phyloP scores from a whole-genome alignment of 2,329 filamentous ascomycete species.

The Bimuria novae-zelandiae region DNA sequence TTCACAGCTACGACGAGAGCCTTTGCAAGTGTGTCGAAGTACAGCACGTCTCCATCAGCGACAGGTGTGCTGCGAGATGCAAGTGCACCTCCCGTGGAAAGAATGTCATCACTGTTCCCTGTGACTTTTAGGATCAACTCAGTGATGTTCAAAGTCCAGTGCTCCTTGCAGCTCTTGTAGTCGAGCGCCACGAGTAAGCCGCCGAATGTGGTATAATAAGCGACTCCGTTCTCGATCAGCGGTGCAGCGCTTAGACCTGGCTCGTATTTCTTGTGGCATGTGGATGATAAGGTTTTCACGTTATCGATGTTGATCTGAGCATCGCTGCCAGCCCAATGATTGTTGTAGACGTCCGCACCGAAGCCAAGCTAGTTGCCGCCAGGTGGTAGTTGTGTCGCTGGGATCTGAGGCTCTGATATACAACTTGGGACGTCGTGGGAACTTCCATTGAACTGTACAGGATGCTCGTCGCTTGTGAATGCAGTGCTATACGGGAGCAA shows the following conservation, averaged over 20 bases:
- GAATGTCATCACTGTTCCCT: background rate
- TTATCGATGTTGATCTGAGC: background rate
- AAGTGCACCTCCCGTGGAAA: background rate
- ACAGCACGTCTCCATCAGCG: constrained; percentile 2
- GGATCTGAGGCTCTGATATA: background rate
- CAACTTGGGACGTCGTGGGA: background rate
- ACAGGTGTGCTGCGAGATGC: constrained; percentile 1
- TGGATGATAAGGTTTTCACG: background rate
- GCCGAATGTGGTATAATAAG: constrained; percentile 2
- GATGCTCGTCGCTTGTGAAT: background rate
- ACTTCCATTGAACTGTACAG: background rate
- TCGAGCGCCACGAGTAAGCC: constrained; percentile 5
- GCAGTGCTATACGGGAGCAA: background rate
- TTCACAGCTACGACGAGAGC: background rate
- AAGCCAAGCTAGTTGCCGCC: constrained; percentile 5
- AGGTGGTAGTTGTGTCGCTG: background rate
- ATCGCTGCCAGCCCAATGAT: constrained; percentile 4
- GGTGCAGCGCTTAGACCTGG: background rate
- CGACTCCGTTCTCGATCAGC: constrained; percentile 1
- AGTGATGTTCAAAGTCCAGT: constrained; percentile 1
- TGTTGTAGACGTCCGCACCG: constrained; percentile 5
- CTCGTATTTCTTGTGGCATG: constrained; percentile 4
- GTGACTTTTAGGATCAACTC: constrained; percentile 4
- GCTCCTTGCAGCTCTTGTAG: constrained; percentile 1
- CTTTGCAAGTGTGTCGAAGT: constrained; percentile 1